Conservation (phyloP, 345 rosid species). For the Chamaenerion angustifolium region DNA sequence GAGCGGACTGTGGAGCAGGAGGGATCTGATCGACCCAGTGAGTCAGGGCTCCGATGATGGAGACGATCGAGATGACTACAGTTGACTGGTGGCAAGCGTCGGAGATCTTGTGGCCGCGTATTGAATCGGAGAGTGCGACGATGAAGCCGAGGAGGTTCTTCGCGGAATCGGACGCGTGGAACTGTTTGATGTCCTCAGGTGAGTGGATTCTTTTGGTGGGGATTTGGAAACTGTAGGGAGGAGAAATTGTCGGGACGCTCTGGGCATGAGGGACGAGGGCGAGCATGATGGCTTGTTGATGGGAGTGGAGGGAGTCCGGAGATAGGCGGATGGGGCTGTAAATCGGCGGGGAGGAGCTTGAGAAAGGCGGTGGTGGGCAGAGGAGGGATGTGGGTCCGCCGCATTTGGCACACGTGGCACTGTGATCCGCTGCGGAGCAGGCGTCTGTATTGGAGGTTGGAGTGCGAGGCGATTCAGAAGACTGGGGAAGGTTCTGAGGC, state of each 20-base stretch:
- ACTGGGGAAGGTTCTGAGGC: slow-evolving; percentile 20
- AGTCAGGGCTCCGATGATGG: slow-evolving; percentile 39
- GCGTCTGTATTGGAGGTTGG: slow-evolving; percentile 7
- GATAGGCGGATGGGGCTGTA: slow-evolving; percentile 77
- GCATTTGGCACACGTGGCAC: slow-evolving; percentile 40
- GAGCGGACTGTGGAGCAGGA: slow-evolving; percentile 52
- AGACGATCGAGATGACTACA: slow-evolving; percentile 28
- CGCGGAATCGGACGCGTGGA: slow-evolving; percentile 38
- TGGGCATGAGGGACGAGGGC: slow-evolving; percentile 80
- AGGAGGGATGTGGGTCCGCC: slow-evolving; percentile 51
- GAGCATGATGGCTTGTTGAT: slow-evolving; percentile 51
- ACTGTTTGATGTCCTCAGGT: slow-evolving; percentile 58
- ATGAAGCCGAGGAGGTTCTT: slow-evolving; percentile 71
- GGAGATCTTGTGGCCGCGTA: slow-evolving; percentile 54
- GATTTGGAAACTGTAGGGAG: slow-evolving; percentile 40
- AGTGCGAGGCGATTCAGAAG: slow-evolving; percentile 18
- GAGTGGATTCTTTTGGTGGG: slow-evolving; percentile 61
- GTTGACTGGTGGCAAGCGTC: slow-evolving; percentile 51
- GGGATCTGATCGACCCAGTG: slow-evolving; percentile 79
- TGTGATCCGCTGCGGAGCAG: slow-evolving; percentile 11
- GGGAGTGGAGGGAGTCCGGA: slow-evolving; percentile 27
- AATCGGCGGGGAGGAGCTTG: slow-evolving; percentile 40
- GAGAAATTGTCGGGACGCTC: slow-evolving; percentile 30
- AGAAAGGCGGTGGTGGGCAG: slow-evolving; percentile 31
- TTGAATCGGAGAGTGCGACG: slow-evolving; percentile 75